Conservation (phyloP, 2,329 filamentous ascomycete genomes). For the Diaporthe citrichinensis region DNA sequence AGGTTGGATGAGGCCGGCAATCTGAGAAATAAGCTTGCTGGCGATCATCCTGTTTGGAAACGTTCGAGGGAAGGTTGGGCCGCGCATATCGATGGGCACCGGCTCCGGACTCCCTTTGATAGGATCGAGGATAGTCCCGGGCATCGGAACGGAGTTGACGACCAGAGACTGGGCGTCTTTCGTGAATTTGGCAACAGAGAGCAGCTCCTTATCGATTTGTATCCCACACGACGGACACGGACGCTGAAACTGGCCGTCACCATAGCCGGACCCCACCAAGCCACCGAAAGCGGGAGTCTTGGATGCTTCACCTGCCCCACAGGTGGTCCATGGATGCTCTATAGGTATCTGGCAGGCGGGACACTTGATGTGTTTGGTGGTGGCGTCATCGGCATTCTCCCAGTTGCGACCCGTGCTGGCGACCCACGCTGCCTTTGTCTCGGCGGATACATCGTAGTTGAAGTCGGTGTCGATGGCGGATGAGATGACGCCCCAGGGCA, state of each 20-base stretch:
- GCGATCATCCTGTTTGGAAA: slow-evolving; percentile 74
- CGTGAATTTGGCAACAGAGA: slow-evolving; percentile 74
- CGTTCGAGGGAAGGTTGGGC: slow-evolving; percentile 51
- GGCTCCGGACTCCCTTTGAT: slow-evolving; percentile 64
- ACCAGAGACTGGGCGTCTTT: slow-evolving; percentile 67
- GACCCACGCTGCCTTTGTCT: slow-evolving; percentile 63
- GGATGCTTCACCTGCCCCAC: slow-evolving; percentile 53
- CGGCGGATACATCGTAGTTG: slow-evolving; percentile 64
- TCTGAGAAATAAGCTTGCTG: slow-evolving; percentile 56
- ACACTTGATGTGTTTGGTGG: slow-evolving; percentile 66
- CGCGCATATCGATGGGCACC: slow-evolving; percentile 44
- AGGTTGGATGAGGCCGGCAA: slow-evolving; percentile 57
- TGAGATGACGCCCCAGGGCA: slow-evolving; percentile 77
- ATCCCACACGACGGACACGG: slow-evolving; percentile 66
- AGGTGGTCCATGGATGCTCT: slow-evolving; percentile 73
- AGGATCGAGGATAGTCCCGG: slow-evolving; percentile 75
- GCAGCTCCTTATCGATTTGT: slow-evolving; percentile 67
- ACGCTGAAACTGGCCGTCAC: slow-evolving; percentile 67
- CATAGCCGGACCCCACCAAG: slow-evolving; percentile 69
- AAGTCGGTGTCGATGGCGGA: slow-evolving; percentile 71
- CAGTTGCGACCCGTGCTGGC: slow-evolving; percentile 65
- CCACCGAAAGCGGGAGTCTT: slow-evolving; percentile 48
- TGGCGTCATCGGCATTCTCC: slow-evolving; percentile 69
- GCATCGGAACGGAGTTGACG: slow-evolving; percentile 67
- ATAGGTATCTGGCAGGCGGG: slow-evolving; percentile 63